Evolutionary conservation across 352 stramenopile genomes (phyloP), one percentile per base, ranked within the genome.

Genomic region (Phytophthora sansomeana): DNA sequence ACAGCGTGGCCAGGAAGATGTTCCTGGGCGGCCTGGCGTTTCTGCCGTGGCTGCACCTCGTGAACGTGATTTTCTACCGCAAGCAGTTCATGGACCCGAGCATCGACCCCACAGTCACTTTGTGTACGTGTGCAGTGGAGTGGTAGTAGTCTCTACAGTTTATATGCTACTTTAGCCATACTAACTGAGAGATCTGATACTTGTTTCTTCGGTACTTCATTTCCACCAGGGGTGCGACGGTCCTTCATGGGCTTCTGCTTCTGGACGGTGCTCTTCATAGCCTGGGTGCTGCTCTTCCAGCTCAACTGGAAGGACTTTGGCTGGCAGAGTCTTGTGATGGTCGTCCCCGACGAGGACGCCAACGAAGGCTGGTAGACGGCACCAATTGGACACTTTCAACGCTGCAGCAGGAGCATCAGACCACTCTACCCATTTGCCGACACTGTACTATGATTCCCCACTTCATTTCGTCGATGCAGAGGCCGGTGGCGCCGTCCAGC

Each of bases 241-340:
- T 94, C 85, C 43, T 82, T 85, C 36, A 79, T 93, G 66, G 79
- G 81, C 7, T 90, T 89, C 49, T 70, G 70, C 63, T 83, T 94
- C 60, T 83, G 77, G 71, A 92, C 85, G 13, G 67, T 87, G 38
- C 39, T 94, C 5, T 93, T 96, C 46, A 24, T 93, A 38, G 74
- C 81, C 50, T 96, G 87, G 87, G 78, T 87, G 42, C 52, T 96
- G 26, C 26, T 90, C 5, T 94, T 96, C 63, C 87, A 96, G 73
- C 69, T 94, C 43, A 89, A 91, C 39, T 96, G 88, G 88, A 90
- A 93, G 66, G 82, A 92, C 28, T 92, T 92, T 64, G 85, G 85
- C 55, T 93, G 85, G 85, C 69, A 81, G 38, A 91, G 76, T 36
- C 68, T 95, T 55, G 80, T 93, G 35, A 92, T 95, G 78, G 74